Base-by-base conservation (phyloP, 2,329 filamentous ascomycete species). In the Pseudogymnoascus sp. region DNA sequence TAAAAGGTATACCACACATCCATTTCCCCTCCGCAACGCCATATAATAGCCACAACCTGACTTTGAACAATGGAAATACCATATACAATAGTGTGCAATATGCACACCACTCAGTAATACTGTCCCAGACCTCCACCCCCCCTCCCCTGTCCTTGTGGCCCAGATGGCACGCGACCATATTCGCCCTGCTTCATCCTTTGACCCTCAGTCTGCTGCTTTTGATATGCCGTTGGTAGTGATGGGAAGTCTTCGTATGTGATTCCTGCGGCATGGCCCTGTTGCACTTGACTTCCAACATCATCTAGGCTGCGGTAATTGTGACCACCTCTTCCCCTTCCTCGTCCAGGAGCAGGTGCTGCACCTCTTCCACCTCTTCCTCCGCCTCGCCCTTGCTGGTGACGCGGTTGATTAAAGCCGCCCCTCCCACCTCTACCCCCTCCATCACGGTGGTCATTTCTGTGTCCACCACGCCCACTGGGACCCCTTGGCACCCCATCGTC, bases 281-380 rank as follows among this genome's bases (percentile, higher is more conserved):
- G 65, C 3, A 62, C 59, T 38, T 74, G 72, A 65, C 75, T 71
- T 8, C 74, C 74, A 28, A 86, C 79, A 68, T 91, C 88, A 71
- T 90, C 88, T 1, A 90, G 78, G 1, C 87, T 90, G 63, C 82
- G 81, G 72, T 91, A 90, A 49, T 79, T 77, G 65, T 80, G 78
- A 63, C 78, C 76, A 25, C 80, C 79, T 25, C 78, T 75, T 25
- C 78, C 75, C 56, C 82, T 77, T 9, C 82, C 78, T 56, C 82
- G 73, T 4, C 77, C 76, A 14, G 49, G 7, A 56, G 46, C 25
- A 56, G 49, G 49, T 5, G 28, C 49, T 16, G 67, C 69, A 43
- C 76, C 72, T 62, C 78, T 74, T 49, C 74, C 74, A 11, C 77
- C 75, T 16, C 69, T 66, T 16, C 65, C 63, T 42, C 71, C 66